Conservation (phyloP, 1,284 basidiomycete species). For the Gymnopus androsaceus region DNA sequence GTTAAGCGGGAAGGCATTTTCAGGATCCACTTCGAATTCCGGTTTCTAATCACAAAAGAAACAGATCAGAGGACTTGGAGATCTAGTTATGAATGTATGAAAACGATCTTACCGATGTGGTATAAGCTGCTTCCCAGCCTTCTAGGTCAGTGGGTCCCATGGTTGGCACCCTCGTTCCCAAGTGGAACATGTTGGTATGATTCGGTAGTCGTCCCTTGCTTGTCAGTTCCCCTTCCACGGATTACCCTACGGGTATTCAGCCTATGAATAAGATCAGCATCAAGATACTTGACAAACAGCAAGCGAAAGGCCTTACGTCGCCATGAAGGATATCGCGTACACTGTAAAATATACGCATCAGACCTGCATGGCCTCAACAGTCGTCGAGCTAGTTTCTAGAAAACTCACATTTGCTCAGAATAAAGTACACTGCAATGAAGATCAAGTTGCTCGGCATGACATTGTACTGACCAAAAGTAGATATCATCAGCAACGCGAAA, state of each 20-base stretch:
- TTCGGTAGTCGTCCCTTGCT: constrained; percentile 34
- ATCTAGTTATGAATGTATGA: too few relatives aligned
- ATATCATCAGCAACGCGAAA: constrained; percentile 10
- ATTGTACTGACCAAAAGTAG: constrained; percentile 55
- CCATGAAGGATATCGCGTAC: constrained; percentile 68
- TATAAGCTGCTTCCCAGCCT: constrained; percentile 16
- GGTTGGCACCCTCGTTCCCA: constrained; percentile 42
- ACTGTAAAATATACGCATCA: constrained; percentile 38
- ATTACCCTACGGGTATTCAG: constrained; percentile 53
- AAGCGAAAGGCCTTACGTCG: constrained; percentile 48
- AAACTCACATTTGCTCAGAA: constrained; percentile 61
- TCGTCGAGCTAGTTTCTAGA: neutral
- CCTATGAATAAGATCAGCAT: too few relatives aligned
- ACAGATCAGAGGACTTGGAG: too few relatives aligned
- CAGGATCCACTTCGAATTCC: neutral
- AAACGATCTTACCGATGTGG: too few relatives aligned
- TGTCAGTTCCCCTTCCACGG: constrained; percentile 47
- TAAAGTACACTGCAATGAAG: constrained; percentile 61
- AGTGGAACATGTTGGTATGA: constrained; percentile 50
- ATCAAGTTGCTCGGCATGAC: constrained; percentile 55
- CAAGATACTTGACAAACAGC: constrained; percentile 2
- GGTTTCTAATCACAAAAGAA: neutral
- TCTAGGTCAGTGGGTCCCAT: constrained; percentile 12
- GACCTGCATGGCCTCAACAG: neutral
- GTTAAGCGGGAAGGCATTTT: neutral